A percentile compares a stretch with the other conserved stretches of the same genome.
phyloP scores from a whole-genome alignment of 73 alveolate species.

The Halteria grandinella region DNA sequence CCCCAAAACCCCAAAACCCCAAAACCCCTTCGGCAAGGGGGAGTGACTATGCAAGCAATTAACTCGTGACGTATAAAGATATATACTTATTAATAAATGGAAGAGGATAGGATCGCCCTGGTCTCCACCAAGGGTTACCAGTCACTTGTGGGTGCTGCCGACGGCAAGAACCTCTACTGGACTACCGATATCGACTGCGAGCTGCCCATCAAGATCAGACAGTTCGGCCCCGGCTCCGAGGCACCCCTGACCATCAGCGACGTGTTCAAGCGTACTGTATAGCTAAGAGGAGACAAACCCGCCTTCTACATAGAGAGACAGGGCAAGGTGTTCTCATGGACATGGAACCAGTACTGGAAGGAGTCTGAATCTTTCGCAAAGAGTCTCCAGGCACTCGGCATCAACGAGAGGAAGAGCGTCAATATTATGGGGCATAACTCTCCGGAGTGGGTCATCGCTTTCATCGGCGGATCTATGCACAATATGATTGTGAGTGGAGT shows the following conservation, averaged over 20 bases:
- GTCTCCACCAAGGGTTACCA: not conserved
- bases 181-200: conserved; percentile 62
- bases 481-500: conserved; percentile 53
- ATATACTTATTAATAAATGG: too few species aligned
- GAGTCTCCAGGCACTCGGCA: conserved; percentile 47
- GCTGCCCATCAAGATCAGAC: conserved; percentile 62
- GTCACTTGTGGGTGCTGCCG: not conserved
- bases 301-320: conserved; percentile 19
- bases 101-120: too few species aligned
- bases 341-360: conserved; percentile 28
- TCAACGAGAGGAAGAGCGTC: conserved; percentile 48
- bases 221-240: conserved; percentile 11
- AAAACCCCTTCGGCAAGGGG: too few species aligned
- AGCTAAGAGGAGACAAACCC: not conserved
- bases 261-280: conserved; percentile 17
- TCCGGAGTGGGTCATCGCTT: conserved; percentile 68
- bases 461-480: conserved; percentile 42
- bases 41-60: too few species aligned
- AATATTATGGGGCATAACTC: conserved; percentile 63
- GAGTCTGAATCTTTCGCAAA: conserved; percentile 46
- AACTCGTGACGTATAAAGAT: too few species aligned
- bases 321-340: conserved; percentile 34
- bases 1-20: too few species aligned
- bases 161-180: conserved; percentile 74
- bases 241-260: conserved; percentile 50